Percentiles rank a stretch among this genome's conserved stretches.
Evolutionary conservation across 805 yeast species (phyloP).

Genomic region (Lipomyces starkeyi): DNA sequence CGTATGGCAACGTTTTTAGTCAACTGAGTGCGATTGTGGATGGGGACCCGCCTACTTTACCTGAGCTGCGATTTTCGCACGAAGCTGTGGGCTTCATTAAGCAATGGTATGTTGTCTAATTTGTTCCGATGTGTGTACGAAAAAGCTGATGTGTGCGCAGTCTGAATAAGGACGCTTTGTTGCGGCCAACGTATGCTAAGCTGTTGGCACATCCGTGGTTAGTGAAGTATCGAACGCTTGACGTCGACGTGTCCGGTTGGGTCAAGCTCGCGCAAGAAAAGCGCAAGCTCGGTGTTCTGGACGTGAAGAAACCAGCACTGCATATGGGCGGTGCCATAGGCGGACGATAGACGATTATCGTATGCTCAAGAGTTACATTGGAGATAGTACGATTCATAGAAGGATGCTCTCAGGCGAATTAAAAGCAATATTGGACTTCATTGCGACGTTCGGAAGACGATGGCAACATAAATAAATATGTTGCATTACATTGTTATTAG

Average conservation of each 20-base stretch:
- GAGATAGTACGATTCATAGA: not conserved
- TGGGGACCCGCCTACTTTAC: constrained; percentile 86
- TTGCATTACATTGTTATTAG: not conserved
- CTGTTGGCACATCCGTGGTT: constrained; percentile 88
- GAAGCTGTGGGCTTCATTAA: constrained; percentile 84
- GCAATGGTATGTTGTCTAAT: constrained; percentile 46
- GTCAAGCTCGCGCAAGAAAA: constrained; percentile 39
- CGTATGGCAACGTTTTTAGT: constrained; percentile 85
- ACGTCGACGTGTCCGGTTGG: constrained; percentile 50
- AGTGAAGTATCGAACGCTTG: constrained; percentile 54
- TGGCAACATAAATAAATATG: constrained; percentile 2
- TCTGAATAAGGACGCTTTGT: constrained; percentile 77
- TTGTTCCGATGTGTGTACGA: not conserved
- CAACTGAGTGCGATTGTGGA: constrained; percentile 97
- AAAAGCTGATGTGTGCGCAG: constrained; percentile 47
- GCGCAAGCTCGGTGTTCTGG: not conserved
- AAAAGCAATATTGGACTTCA: not conserved
- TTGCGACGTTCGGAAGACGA: not conserved
- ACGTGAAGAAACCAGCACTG: constrained; percentile 25
- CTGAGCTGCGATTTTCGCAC: constrained; percentile 63
- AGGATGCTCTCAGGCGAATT: not conserved
- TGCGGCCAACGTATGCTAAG: constrained; percentile 79
- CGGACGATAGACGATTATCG: not conserved
- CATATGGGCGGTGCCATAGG: constrained; percentile 31
- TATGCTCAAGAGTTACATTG: not conserved